phyloP scores from a whole-genome alignment of 768 basidiomycete genomes.

The Mycena albidolilacea region DNA sequence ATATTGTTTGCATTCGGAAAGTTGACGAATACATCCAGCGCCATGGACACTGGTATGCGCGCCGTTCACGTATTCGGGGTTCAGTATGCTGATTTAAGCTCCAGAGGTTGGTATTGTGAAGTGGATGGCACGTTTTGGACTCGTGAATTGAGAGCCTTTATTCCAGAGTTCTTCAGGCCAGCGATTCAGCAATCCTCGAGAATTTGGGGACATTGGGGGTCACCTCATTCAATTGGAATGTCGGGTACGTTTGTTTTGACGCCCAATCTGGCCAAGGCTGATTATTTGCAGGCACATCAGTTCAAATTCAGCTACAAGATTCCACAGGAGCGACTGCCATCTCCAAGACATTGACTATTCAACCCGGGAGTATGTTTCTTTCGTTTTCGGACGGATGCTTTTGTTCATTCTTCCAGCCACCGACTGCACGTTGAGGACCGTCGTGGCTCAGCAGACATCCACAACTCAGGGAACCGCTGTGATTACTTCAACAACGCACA shows the following conservation, averaged over 20 bases:
- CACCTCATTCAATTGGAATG: slow-evolving; percentile 29
- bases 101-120: slow-evolving; percentile 15
- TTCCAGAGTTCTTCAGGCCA: slow-evolving; percentile 20
- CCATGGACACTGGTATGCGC: slow-evolving; percentile 34
- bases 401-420: neutral
- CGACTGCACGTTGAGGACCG: slow-evolving; percentile 15
- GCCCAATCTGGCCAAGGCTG: neutral
- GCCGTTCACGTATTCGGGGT: neutral
- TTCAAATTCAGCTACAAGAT: slow-evolving; percentile 23
- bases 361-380: slow-evolving; percentile 18
- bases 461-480: neutral
- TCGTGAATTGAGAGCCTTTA: neutral
- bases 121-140: neutral
- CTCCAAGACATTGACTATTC: slow-evolving; percentile 17
- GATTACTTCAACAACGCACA: too few species aligned
- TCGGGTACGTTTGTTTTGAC: neutral
- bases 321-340: slow-evolving; percentile 10
- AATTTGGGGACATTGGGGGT: slow-evolving; percentile 24
- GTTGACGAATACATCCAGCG: slow-evolving; percentile 4
- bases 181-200: slow-evolving; percentile 14
- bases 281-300: slow-evolving; percentile 10
- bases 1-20: neutral
- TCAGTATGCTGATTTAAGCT: neutral
- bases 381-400: neutral
- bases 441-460: slow-evolving; percentile 3